A percentile compares a stretch with the other conserved stretches of the same genome.
Conservation (phyloP, 495 filamentous ascomycete species). For the Trichoderma reesei region DNA sequence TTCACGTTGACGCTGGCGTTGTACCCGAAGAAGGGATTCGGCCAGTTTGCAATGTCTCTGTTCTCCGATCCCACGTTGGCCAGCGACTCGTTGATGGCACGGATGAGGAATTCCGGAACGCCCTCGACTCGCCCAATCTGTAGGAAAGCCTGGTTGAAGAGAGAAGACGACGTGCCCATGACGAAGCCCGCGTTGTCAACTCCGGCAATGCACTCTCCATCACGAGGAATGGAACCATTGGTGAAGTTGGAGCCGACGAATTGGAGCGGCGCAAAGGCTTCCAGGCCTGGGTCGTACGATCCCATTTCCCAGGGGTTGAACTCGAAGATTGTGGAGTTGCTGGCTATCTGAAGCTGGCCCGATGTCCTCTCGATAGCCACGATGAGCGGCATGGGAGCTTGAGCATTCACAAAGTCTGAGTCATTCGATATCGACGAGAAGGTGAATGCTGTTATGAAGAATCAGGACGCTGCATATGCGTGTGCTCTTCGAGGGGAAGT, state of each 20-base stretch:
- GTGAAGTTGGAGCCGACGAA: constrained; percentile 77
- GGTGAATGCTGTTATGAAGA: constrained; percentile 46
- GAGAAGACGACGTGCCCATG: constrained; percentile 81
- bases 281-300: constrained; percentile 71
- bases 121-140: constrained; percentile 38
- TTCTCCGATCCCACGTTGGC: constrained; percentile 40
- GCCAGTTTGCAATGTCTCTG: constrained; percentile 72
- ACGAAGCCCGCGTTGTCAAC: constrained; percentile 81
- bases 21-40: constrained; percentile 78
- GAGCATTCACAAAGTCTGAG: constrained; percentile 53
- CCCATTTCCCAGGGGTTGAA: constrained; percentile 88
- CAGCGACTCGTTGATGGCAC: constrained; percentile 47
- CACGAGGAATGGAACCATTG: constrained; percentile 45
- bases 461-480: neutral
- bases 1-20: constrained; percentile 53
- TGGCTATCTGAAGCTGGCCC: constrained; percentile 49
- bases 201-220: constrained; percentile 59
- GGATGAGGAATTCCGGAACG: constrained; percentile 43
- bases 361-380: constrained; percentile 67
- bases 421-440: constrained; percentile 76
- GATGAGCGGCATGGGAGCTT: constrained; percentile 73
- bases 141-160: constrained; percentile 73
- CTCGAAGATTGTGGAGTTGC: constrained; percentile 75
- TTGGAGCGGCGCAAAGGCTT: constrained; percentile 62
- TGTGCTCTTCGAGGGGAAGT: too few relatives aligned